Conservation (phyloP, 2,329 filamentous ascomycete genomes). For the Arachnopeziza araneosa region DNA sequence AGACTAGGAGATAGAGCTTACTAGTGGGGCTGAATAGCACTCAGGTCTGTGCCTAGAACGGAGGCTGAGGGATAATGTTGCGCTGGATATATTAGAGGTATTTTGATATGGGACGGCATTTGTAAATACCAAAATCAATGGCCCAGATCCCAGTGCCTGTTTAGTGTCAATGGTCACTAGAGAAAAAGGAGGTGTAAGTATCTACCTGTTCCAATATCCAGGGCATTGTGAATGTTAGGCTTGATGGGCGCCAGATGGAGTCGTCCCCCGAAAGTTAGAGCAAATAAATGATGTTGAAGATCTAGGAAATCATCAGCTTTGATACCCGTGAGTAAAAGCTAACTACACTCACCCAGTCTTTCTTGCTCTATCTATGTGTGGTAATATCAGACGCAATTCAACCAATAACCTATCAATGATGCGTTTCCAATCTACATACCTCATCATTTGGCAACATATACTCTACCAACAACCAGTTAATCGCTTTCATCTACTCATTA, state of each 20-base stretch:
- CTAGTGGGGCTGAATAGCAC: constrained; percentile 26
- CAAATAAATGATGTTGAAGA: constrained; percentile 15
- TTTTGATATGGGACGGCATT: not conserved
- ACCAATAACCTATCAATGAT: not conserved
- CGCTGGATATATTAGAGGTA: constrained; percentile 7
- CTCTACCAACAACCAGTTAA: constrained; percentile 3
- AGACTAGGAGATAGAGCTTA: not conserved
- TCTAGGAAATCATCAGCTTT: constrained; percentile 2
- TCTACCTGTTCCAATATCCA: constrained; percentile 34
- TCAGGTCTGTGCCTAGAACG: constrained; percentile 28
- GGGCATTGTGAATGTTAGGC: constrained; percentile 26
- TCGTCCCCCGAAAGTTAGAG: constrained; percentile 4
- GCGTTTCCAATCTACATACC: not conserved
- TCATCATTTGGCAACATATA: constrained; percentile 19
- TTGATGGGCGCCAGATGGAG: not conserved
- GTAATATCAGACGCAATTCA: not conserved
- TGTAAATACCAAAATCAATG: constrained; percentile 23
- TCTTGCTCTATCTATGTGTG: constrained; percentile 1
- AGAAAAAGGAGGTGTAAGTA: not conserved
- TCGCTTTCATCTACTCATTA: not conserved
- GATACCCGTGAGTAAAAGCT: not conserved
- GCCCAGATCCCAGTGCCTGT: constrained; percentile 37
- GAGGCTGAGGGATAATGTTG: constrained; percentile 20
- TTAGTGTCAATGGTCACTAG: not conserved
- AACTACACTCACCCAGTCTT: not conserved